Base-by-base conservation (phyloP, 2,329 filamentous ascomycete species). In the Xylariaceae sp. region DNA sequence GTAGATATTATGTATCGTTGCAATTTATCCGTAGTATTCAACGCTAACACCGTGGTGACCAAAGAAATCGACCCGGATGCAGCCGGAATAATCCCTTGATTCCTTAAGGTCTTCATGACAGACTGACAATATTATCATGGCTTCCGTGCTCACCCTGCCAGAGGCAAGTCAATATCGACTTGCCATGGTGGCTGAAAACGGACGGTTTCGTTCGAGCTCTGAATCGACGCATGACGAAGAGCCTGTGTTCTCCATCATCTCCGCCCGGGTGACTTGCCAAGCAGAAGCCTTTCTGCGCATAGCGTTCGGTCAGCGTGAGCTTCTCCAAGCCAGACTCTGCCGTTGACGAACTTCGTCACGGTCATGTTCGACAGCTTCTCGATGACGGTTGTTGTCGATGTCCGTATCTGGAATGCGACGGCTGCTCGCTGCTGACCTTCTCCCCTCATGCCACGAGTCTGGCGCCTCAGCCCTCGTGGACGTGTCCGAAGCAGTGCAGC, bases 401-500 rank as follows among this genome's bases (percentile, higher is more conserved):
- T 23, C 21, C 8, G 21, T n/a, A n/a, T n/a, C n/a, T 23, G 21
- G 12, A 23, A 23, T 23, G 21, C 7, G 21, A 23, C 21, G 21
- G 21, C 25, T 27, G 25, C 8, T 27, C 25, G 8, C 21, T 12
- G 13, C 25, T 10, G 9, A 27, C 13, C 25, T 13, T 7, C 5
- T 31, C 29, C 13, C 30, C 21, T 15, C 49, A 28, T 51, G 57
- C 55, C 0, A 75, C 64, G 3, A 72, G 38, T 33, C 66, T 68
- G 0, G 63, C 67, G 3, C 77, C 77, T 71, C 74, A 80, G 0
- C 60, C 65, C 43, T 75, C 69, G 45, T 77, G 73, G n/a, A 76
- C 68, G 39, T 77, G 73, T 0, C 72, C 72, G 37, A 75, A 77
- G 48, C 70, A 75, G 47, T 75, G 69, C 4, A 77, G 41, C 5